Conservation (phyloP, 352 stramenopile genomes). For the Pythium volutum region DNA sequence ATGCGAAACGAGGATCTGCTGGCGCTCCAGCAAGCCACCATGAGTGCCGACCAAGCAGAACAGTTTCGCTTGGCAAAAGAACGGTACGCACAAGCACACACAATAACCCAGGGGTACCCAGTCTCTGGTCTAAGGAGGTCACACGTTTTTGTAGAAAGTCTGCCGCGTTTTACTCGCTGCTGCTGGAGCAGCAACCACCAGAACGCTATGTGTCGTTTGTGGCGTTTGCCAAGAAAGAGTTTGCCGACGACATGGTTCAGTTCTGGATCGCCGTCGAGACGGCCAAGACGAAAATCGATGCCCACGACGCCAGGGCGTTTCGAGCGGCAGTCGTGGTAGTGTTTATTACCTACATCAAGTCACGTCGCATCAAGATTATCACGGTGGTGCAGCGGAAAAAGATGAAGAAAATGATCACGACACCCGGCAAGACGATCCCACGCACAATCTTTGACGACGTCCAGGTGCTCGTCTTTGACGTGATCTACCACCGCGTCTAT, state of each 20-base stretch:
- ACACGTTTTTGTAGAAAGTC: constrained; percentile 29
- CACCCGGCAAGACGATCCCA: constrained; percentile 45
- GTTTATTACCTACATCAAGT: constrained; percentile 65
- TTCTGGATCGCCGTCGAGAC: constrained; percentile 68
- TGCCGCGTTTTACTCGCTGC: constrained; percentile 30
- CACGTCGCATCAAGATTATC: constrained; percentile 52
- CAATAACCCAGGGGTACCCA: background rate
- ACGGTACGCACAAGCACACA: constrained; percentile 4
- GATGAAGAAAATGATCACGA: constrained; percentile 67
- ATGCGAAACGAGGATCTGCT: constrained; percentile 18
- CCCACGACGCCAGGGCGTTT: constrained; percentile 34
- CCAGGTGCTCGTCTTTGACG: constrained; percentile 50
- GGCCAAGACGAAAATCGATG: constrained; percentile 33
- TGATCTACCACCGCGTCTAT: constrained; percentile 58
- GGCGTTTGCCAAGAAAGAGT: constrained; percentile 43
- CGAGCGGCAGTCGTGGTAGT: constrained; percentile 40
- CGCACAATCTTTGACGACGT: constrained; percentile 50
- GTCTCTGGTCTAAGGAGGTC: background rate
- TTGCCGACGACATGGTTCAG: constrained; percentile 48
- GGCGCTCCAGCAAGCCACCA: constrained; percentile 2
- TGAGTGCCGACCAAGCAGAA: constrained; percentile 4
- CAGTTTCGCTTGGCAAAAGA: constrained; percentile 5
- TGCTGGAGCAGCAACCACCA: constrained; percentile 32
- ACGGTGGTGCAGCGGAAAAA: constrained; percentile 63
- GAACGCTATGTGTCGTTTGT: constrained; percentile 34